Evolutionary conservation across 371 early-diverging fungal species (phyloP).

Genomic region (Batkoa obscura): DNA sequence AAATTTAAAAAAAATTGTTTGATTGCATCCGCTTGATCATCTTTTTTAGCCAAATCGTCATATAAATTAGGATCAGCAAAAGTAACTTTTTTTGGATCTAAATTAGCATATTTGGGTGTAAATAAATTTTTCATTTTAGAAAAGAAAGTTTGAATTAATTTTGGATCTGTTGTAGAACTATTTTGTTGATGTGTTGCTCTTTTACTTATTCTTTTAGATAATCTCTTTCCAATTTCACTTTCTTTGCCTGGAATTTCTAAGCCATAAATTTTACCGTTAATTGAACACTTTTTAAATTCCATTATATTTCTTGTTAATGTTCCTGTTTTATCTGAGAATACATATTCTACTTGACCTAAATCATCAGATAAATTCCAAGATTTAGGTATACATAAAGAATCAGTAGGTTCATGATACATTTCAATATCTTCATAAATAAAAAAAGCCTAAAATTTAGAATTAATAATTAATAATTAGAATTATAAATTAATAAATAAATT

Average conservation of each 20-base stretch:
- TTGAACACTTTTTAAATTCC: slow-evolving; percentile 75
- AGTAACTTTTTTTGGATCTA: slow-evolving; percentile 29
- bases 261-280: slow-evolving; percentile 55
- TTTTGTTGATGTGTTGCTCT: slow-evolving; percentile 11
- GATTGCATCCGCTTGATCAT: slow-evolving; percentile 17
- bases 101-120: slow-evolving; percentile 46
- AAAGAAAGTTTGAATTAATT: slow-evolving; percentile 33
- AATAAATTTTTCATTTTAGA: slow-evolving; percentile 37
- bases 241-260: slow-evolving; percentile 65
- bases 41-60: slow-evolving; percentile 26
- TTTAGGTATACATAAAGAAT: slow-evolving; percentile 47
- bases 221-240: slow-evolving; percentile 33
- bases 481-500: slow-evolving; percentile 54
- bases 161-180: slow-evolving; percentile 10
- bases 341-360: slow-evolving; percentile 63
- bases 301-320: slow-evolving; percentile 93
- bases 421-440: slow-evolving; percentile 72
- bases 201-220: slow-evolving; percentile 16
- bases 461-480: slow-evolving; percentile 31
- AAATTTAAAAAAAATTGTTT: slow-evolving; percentile 68
- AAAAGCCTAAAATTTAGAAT: slow-evolving; percentile 41
- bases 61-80: slow-evolving; percentile 72
- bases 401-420: slow-evolving; percentile 57
- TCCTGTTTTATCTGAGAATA: slow-evolving; percentile 85
- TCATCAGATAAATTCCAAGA: slow-evolving; percentile 92